These are phyloP conservation scores for Auxenochlorella pyrenoidosa DNA, from an alignment of 139 green algal genomes.

Conservation along the genomic window DNA sequence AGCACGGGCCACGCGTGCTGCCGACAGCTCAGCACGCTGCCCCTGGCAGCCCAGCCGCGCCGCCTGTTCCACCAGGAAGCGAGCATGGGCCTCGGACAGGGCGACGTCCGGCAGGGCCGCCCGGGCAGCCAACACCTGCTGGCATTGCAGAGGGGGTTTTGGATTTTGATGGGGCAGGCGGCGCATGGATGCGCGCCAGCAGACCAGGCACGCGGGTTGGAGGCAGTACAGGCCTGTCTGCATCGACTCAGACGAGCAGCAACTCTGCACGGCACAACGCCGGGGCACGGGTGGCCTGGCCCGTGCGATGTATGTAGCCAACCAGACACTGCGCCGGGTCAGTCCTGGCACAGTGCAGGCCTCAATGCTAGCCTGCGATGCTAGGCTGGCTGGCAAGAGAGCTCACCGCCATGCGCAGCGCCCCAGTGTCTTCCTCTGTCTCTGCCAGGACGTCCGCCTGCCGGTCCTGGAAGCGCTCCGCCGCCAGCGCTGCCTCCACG, in stretches of 20 bases:
- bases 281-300: too few species aligned
- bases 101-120: not conserved
- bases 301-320: too few species aligned
- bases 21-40: slow-evolving; percentile 97
- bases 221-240: too few species aligned
- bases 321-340: too few species aligned
- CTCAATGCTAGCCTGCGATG: too few species aligned
- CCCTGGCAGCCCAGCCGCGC: slow-evolving; percentile 82
- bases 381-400: too few species aligned
- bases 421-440: slow-evolving; percentile 87
- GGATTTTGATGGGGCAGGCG: not conserved
- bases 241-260: too few species aligned
- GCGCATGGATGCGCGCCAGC: too few species aligned
- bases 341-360: too few species aligned
- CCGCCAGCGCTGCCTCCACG: slow-evolving; percentile 80
- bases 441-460: slow-evolving; percentile 65
- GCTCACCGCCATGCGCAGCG: slow-evolving; percentile 63
- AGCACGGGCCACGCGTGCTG: slow-evolving; percentile 59
- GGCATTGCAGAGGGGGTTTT: not conserved
- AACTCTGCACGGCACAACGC: too few species aligned
- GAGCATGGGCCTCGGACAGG: slow-evolving; percentile 51
- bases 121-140: too few species aligned
- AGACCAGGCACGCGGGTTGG: too few species aligned
- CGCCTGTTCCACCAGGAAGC: slow-evolving; percentile 95
- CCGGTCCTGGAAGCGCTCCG: slow-evolving; percentile 71